Base-by-base conservation (phyloP, 148 eudicot genomes). In the Beta vulgaris region DNA sequence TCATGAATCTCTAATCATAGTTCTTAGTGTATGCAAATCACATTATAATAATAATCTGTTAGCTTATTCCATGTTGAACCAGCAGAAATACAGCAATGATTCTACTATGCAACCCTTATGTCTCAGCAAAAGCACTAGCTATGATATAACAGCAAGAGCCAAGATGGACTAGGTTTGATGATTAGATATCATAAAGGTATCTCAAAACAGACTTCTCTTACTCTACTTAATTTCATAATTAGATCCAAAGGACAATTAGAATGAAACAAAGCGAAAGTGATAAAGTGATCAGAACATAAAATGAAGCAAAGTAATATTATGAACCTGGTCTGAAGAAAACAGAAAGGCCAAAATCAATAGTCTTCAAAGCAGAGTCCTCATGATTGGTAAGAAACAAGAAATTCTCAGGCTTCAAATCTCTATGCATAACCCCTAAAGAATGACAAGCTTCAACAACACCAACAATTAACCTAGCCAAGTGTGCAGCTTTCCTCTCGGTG, bases 401-500 rank as follows among this genome's bases (percentile, higher is more conserved):
- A 73, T 81, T 81, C 80, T 81, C 84, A n/a, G 84, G 84, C 58
- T 81, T 81, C 44, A 81, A 60, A 77, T 81, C 84, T 4, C 84
- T 48, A 68, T 81, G 84, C 74, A 81, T 35, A 31, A 81, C 80
- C 10, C 84, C 84, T 35, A 81, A 68, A 12, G 84, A 77, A 73
- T 81, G 84, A 69, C 84, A 81, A 44, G 74, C 64, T 29, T 81
- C 77, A 3, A 81, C 77, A 25, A 81, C 84, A 19, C 84, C 80
- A 51, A 81, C 84, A 68, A 81, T 81, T 1, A 76, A 10, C 80
- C 84, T 67, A 0, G 84, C 77, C 3, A 81, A 18, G 71, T 77
- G 74, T 0, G 84, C 84, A 3, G 84, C 84, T 71, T 81, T 81
- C 28, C 80, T 44, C 55, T 81, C 84, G 1, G 80, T 57, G 11